Evolutionary conservation across 805 yeast genomes (phyloP).

Genomic region (Isabelozyma heimii): DNA sequence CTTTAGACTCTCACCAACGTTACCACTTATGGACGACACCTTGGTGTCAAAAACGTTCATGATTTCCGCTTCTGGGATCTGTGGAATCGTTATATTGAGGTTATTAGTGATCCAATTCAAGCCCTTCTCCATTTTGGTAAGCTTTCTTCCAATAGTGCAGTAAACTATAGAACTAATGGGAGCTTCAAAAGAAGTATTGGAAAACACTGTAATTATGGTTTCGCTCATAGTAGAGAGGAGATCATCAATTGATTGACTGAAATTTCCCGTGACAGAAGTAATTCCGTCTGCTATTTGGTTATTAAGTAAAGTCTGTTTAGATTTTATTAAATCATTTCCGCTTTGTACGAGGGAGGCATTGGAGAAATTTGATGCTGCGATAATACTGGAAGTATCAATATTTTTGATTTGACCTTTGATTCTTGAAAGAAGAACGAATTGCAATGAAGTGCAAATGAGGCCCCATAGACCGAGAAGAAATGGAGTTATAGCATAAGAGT

Average conservation of each 20-base stretch:
- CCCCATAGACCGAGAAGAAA: constrained; percentile 60
- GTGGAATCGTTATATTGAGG: constrained; percentile 58
- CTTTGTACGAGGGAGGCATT: constrained; percentile 4
- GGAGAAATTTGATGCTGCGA: background rate
- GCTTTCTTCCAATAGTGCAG: constrained; percentile 76
- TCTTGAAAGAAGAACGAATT: constrained; percentile 42
- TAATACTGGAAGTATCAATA: background rate
- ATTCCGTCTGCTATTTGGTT: constrained; percentile 66
- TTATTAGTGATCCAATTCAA: constrained; percentile 74
- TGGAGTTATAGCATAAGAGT: constrained; percentile 49
- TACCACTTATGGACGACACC: background rate
- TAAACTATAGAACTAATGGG: constrained; percentile 69
- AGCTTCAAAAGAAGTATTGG: constrained; percentile 60
- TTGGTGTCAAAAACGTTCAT: constrained; percentile 3
- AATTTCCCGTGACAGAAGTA: constrained; percentile 49
- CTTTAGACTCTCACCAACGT: constrained; percentile 11
- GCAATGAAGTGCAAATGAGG: constrained; percentile 50
- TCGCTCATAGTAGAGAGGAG: constrained; percentile 60
- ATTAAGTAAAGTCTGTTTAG: constrained; percentile 55
- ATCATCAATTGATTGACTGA: constrained; percentile 58
- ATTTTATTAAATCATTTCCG: constrained; percentile 53
- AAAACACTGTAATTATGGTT: constrained; percentile 59
- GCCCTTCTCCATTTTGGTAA: constrained; percentile 64
- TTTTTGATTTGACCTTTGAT: background rate
- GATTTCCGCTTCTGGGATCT: constrained; percentile 24